Base-by-base conservation (phyloP, 2,329 filamentous ascomycete species). In the Amauroascus verrucosus region DNA sequence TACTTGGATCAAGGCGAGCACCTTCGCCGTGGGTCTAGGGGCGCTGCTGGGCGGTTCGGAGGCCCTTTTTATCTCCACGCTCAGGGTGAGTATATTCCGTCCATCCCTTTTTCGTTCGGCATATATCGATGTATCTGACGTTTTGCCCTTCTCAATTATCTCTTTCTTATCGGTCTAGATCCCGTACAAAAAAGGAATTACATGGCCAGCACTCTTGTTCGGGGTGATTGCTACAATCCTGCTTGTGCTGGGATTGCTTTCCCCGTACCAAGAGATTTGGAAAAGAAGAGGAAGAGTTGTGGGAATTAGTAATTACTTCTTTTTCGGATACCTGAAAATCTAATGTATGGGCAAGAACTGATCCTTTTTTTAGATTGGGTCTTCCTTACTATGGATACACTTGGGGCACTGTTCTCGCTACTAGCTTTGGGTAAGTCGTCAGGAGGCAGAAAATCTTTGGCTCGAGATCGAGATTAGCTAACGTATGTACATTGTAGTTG, bases 351-450 rank as follows among this genome's bases (percentile, higher is more conserved):
- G n/a, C n/a, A n/a, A n/a, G n/a, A n/a, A 22, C n/a, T 20, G 9
- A 32, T n/a, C 1, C 7, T 18, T 18, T 16, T 48, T 43, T 11
- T 35, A 74, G 75, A 75, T 57, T 77, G 75, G 62, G 65, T 79
- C 13, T 85, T 85, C 58, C 64, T 84, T 2, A 66, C 68, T 0
- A 78, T 83, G 59, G 82, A 85, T 60, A 82, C 75, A 54, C 59
- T 73, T 0, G 82, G 82, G 1, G 81, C 80, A 0, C 73, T 84
- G 54, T 83, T 84, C 63, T 83, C 80, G 0, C 71, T 84, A 20
- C 75, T 84, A 72, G 79, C 81, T 1, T 65, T 83, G 8, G 77
- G 77, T 79, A 69, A 26, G 73, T 14, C 20, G 24, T n/a, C 28
- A 14, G 28, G 22, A 18, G 24, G 35, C 5, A 24, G 6, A 57